Evolutionary conservation across 2,329 filamentous ascomycete species (phyloP), one percentile per base, ranked within the genome.

Genomic region (Fusarium nanum): DNA sequence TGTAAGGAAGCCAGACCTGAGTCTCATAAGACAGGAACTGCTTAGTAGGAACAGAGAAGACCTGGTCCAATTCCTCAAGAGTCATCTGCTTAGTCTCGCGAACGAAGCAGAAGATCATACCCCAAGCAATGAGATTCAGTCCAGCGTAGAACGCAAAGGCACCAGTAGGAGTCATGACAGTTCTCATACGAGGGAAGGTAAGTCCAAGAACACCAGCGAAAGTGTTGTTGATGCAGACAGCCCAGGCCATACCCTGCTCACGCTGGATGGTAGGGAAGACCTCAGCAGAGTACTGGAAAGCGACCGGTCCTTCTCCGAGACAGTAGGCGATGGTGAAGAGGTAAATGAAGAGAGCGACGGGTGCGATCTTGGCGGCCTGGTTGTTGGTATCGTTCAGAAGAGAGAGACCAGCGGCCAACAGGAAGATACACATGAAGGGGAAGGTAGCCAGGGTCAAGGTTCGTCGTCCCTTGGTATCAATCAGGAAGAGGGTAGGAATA

Each of bases 321-420:
- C 87, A 89, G 78, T 91, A 91, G 71, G 90, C 90, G 9, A 87
- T 78, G 2, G 85, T 87, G 67, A 91, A 92, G 16, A 92, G 76
- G 78, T 88, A 92, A 67, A 91, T 81, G 65, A 91, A 91, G 7
- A 89, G 79, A 3, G 65, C 63, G 0, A 66, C 63, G 1, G 63
- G 63, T 0, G 55, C 63, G 7, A 66, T 66, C 13, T 66, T 48
- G 5, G 48, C 61, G 4, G 48, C 25, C 4, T 40, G 28, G 12
- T 30, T 49, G 0, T 9, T 10, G 10, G 42, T 67, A 0, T 55
- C 1, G 14, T 66, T 66, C 7, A 66, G 41, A 3, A 66, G 55
- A 0, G 63, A 34, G 1, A 66, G 44, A 16, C 61, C 63, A 11
- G 55, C 63, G 0, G 63, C 63, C 1, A 66, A 13, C 1, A 66